phyloP scores from a whole-genome alignment of 768 basidiomycete species.

The Sistotremastrum suecicum region DNA sequence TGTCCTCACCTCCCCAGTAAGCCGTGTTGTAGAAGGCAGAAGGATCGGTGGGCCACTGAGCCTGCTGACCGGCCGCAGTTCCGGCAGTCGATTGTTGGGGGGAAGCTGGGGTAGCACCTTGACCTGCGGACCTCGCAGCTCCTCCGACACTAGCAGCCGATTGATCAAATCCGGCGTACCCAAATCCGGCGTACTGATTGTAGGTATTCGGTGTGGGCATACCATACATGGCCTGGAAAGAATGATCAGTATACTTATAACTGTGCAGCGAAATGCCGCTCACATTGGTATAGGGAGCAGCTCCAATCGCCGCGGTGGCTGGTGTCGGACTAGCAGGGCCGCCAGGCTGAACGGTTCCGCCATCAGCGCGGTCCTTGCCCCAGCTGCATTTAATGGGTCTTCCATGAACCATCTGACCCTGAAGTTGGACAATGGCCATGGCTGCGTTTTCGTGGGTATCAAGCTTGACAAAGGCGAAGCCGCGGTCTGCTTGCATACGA shows the following conservation, averaged over 20 bases:
- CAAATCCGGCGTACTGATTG: conserved; percentile 62
- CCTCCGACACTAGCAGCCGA: conserved; percentile 42
- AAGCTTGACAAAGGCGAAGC: conserved; percentile 97
- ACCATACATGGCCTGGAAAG: conserved; percentile 71
- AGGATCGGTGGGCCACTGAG: conserved; percentile 66
- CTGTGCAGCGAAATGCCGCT: conserved; percentile 28
- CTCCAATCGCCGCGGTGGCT: conserved; percentile 11
- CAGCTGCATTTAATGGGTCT: conserved; percentile 97
- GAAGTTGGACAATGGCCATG: conserved; percentile 92
- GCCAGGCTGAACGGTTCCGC: conserved; percentile 35
- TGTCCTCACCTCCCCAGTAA: conserved; percentile 69
- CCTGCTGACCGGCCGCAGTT: conserved; percentile 26
- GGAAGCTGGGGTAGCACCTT: conserved; percentile 19
- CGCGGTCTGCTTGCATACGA: conserved; percentile 97
- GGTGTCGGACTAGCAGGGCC: conserved; percentile 49
- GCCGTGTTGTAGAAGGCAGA: conserved; percentile 65
- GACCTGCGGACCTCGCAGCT: conserved; percentile 26
- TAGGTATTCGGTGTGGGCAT: conserved; percentile 76
- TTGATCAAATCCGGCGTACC: conserved; percentile 53
- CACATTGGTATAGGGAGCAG: conserved; percentile 67
- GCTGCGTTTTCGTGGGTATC: conserved; percentile 98
- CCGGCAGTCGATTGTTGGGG: conserved; percentile 3
- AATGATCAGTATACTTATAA: conserved; percentile 1
- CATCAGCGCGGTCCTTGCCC: conserved; percentile 91
- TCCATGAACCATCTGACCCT: conserved; percentile 95